Evolutionary conservation across 192 early-diverging fungal species (phyloP), one percentile per base, ranked within the genome.

Genomic region (Coemansia sp.): DNA sequence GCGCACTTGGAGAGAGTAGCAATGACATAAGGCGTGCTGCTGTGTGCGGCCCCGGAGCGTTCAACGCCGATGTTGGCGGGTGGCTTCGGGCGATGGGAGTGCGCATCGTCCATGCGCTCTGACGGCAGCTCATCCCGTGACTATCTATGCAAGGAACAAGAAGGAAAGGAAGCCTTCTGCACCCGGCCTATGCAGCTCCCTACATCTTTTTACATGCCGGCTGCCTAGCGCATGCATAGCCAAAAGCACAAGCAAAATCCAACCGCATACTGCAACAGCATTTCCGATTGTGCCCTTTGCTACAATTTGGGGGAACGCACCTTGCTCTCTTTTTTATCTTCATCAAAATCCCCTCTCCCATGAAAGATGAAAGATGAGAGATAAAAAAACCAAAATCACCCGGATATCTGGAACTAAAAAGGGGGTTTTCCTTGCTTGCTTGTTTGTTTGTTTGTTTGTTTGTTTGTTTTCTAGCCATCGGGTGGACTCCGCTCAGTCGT

Each of bases 1-100:
- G 16, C 4, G 56, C 49, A 19, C n/a, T 54, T 22, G 45, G 26
- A 11, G 16, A 21, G 16, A 36, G 15, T 32, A 5, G 9, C 56
- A 11, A 3, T 2, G 49, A 21, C n/a, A 7, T 52, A 12, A 6
- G 39, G 3, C 32, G 39, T 39, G 77, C 77, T 7, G 62, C 74
- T 54, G 68, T 79, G 37, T 79, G 77, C 32, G 77, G 77, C 3
- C 77, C 77, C 10, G 71, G 62, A 7, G 22, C 62, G 15, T 79
- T 79, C 46, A 79, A 79, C 46, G n/a, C 26, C 13, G 71, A 79
- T 45, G 68, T 79, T 4, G 41, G 36, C 12, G 5, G 45, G 11
- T 74, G 66, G 66, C 65, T 79, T 41, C n/a, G 9, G 2, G 55
- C 47, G 22, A 26, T 73, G n/a, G 67, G 67, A 3, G 41, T 72